Conservation (phyloP, 345 rosid genomes). For the Mallotus nudiflorus region DNA sequence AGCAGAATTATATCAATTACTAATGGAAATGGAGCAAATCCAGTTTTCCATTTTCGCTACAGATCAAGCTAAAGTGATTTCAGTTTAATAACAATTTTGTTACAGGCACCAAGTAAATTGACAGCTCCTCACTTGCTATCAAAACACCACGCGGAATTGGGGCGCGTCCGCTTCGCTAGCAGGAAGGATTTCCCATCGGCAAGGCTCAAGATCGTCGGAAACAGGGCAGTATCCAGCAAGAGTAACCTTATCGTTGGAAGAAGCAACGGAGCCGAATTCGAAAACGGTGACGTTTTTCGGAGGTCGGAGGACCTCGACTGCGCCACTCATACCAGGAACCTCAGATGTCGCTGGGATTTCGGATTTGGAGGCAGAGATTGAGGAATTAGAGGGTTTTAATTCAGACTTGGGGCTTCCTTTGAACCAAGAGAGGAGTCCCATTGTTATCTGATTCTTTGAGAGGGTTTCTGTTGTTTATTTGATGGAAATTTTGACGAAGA, state of each 20-base stretch:
- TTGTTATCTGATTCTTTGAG: conserved; percentile 13
- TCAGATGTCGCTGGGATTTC: conserved; percentile 17
- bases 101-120: no score
- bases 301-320: conserved; percentile 77
- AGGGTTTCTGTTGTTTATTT: neutral
- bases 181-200: conserved; percentile 87
- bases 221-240: conserved; percentile 91
- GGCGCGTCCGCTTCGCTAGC: conserved; percentile 73
- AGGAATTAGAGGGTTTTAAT: conserved; percentile 17
- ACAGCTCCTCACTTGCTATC: conserved; percentile 16
- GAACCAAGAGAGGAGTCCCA: conserved; percentile 94
- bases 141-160: conserved; percentile 89
- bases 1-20: no score
- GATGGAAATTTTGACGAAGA: neutral
- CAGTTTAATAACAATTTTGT: no score
- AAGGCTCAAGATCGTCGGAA: conserved; percentile 90
- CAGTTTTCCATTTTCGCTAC: no score
- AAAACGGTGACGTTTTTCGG: conserved; percentile 68
- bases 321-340: conserved; percentile 76
- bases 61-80: no score
- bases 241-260: conserved; percentile 75
- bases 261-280: conserved; percentile 84
- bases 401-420: conserved; percentile 50
- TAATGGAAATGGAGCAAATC: no score
- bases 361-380: conserved; percentile 13